Percentiles rank a stretch among this genome's conserved stretches.
phyloP scores from a whole-genome alignment of 192 early-diverging fungal species.

The Mortierella antarctica region DNA sequence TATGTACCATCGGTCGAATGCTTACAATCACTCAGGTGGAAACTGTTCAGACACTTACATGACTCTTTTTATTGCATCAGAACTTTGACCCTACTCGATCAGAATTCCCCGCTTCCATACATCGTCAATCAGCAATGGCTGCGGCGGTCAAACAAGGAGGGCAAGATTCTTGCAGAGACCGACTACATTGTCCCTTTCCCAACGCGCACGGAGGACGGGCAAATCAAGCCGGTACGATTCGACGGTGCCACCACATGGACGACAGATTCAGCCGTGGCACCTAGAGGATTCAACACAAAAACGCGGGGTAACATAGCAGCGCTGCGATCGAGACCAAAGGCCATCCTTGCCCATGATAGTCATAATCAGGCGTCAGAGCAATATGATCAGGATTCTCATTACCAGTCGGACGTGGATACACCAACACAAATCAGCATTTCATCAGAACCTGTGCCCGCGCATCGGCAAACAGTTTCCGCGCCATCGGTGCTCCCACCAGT shows the following conservation, averaged over 20 bases:
- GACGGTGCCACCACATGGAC: conserved; percentile 29
- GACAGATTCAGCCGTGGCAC: conserved; percentile 1
- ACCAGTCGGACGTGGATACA: no score
- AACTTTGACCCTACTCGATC: conserved; percentile 15
- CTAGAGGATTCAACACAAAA: neutral
- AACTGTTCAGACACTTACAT: neutral
- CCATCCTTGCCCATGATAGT: neutral
- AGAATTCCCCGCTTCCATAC: conserved; percentile 9
- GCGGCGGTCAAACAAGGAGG: conserved; percentile 9
- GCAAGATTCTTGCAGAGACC: conserved; percentile 26
- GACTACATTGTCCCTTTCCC: conserved; percentile 43
- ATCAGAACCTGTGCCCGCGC: no score
- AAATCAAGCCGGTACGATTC: conserved; percentile 1
- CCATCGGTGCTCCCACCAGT: no score
- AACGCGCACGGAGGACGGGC: conserved; percentile 25
- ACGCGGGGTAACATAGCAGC: neutral
- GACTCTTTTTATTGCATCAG: neutral
- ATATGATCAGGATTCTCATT: neutral
- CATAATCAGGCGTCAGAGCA: neutral
- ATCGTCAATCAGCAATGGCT: conserved; percentile 42
- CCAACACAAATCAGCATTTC: no score
- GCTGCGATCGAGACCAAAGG: conserved; percentile 1
- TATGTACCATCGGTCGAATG: neutral
- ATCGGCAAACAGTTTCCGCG: no score
- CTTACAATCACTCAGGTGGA: neutral